Conservation (phyloP, 2,329 filamentous ascomycete genomes). For the Magnaporthiopsis rhizophila region DNA sequence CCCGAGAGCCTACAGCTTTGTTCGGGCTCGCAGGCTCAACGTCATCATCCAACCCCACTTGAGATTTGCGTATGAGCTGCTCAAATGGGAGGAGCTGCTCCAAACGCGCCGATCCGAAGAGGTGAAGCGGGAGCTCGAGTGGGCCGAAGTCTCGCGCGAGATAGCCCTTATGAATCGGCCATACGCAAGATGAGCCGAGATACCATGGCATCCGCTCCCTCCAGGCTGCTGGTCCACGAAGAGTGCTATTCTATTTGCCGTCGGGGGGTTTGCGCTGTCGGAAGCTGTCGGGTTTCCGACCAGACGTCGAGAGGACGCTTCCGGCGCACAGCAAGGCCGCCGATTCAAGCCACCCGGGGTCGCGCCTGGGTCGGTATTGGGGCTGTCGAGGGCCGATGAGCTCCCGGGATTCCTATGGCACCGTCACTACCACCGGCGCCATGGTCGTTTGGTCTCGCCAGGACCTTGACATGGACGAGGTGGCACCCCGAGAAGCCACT, state of each 20-base stretch:
- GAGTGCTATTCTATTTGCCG: not conserved
- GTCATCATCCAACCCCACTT: slow-evolving; percentile 98
- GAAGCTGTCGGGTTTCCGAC: not conserved
- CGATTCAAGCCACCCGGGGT: not conserved
- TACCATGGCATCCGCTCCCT: not conserved
- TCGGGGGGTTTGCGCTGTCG: not conserved
- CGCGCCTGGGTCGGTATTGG: not conserved
- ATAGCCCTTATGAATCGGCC: slow-evolving; percentile 95
- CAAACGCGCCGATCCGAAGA: slow-evolving; percentile 41
- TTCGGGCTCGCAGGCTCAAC: slow-evolving; percentile 83
- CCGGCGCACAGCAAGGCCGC: not conserved
- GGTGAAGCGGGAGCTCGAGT: slow-evolving; percentile 77
- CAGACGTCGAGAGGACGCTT: not conserved
- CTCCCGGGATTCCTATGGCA: not conserved
- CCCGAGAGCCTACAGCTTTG: slow-evolving; percentile 91
- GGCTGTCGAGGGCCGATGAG: not conserved
- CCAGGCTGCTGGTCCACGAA: too few relatives aligned
- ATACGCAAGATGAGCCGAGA: slow-evolving; percentile 56
- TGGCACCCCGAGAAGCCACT: not conserved
- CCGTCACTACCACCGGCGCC: too few relatives aligned
- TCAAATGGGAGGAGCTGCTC: slow-evolving; percentile 89
- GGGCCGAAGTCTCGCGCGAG: slow-evolving; percentile 79
- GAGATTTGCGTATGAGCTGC: slow-evolving; percentile 85
- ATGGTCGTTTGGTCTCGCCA: too few relatives aligned
- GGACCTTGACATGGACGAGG: too few relatives aligned